These are phyloP conservation scores for Tilletia walkeri DNA, from an alignment of 1,284 basidiomycete species.

Conservation along the genomic window DNA sequence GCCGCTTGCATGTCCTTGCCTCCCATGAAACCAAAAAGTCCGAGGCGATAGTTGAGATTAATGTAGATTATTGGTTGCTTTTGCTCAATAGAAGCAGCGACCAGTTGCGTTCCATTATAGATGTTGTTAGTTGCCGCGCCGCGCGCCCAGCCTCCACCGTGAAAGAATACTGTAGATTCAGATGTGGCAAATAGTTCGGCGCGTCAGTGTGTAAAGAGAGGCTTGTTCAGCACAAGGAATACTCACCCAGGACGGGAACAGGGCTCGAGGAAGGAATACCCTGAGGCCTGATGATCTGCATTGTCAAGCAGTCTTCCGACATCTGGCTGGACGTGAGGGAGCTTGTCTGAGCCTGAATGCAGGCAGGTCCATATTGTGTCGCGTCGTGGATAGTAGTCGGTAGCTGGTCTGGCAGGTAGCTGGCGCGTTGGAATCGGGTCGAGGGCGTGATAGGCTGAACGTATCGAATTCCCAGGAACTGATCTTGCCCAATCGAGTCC, in stretches of 20 bases:
- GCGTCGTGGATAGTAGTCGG: background rate
- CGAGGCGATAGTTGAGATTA: conserved; percentile 29
- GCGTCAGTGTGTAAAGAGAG: too few species aligned
- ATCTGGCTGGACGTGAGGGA: background rate
- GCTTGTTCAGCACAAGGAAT: background rate
- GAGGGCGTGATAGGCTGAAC: background rate
- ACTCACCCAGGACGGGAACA: conserved; percentile 11
- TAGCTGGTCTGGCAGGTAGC: background rate
- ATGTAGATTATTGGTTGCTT: conserved; percentile 14
- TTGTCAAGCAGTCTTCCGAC: conserved; percentile 12
- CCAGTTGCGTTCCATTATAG: conserved; percentile 6
- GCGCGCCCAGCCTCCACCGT: conserved; percentile 11
- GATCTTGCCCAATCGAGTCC: conserved; percentile 4
- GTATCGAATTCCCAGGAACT: conserved; percentile 1
- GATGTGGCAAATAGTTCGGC: too few species aligned
- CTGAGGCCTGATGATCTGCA: conserved; percentile 14
- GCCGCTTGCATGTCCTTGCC: conserved; percentile 26
- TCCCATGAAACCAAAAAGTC: conserved; percentile 37
- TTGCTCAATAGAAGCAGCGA: background rate
- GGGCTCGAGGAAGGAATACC: background rate
- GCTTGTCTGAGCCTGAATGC: background rate
- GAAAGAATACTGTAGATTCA: conserved; percentile 1
- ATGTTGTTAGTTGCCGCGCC: background rate
- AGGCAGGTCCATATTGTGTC: background rate
- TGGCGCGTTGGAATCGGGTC: conserved; percentile 10